Percentiles rank a stretch among this genome's conserved stretches.
Conservation (phyloP, 306 rosid genomes). For the Gastrolobium villosum region DNA sequence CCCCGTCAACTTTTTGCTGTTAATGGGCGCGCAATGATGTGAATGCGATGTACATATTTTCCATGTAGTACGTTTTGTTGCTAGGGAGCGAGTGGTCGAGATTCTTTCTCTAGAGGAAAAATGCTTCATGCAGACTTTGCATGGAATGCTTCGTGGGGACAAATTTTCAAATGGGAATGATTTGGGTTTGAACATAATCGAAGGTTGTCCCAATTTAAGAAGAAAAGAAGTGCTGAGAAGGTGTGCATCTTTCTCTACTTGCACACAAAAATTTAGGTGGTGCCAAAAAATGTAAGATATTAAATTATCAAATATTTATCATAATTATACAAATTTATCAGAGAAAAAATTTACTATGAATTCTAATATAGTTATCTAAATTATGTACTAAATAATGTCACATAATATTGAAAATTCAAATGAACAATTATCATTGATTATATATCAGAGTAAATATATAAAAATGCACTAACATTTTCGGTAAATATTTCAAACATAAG, state of each 20-base stretch:
- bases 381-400: too few relatives aligned
- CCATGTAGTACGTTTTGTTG: background rate
- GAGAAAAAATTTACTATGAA: too few relatives aligned
- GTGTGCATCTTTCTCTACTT: background rate
- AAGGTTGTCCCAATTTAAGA: slow-evolving; percentile 48
- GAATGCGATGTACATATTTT: background rate
- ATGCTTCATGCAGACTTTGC: slow-evolving; percentile 49
- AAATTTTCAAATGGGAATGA: slow-evolving; percentile 70
- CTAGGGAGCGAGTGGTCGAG: background rate
- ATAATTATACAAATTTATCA: too few relatives aligned
- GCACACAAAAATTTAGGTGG: too few relatives aligned
- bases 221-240: slow-evolving; percentile 41
- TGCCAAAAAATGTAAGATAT: too few relatives aligned
- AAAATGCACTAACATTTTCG: too few relatives aligned
- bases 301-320: too few relatives aligned
- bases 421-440: too few relatives aligned
- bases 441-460: too few relatives aligned
- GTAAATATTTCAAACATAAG: too few relatives aligned
- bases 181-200: slow-evolving; percentile 56
- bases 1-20: slow-evolving; percentile 18
- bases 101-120: background rate
- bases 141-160: slow-evolving; percentile 63
- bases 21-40: slow-evolving; percentile 42
- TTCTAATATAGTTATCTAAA: too few relatives aligned
- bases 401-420: too few relatives aligned